Evolutionary conservation across 805 yeast genomes (phyloP).

Genomic region (Ascoidea rubescens): DNA sequence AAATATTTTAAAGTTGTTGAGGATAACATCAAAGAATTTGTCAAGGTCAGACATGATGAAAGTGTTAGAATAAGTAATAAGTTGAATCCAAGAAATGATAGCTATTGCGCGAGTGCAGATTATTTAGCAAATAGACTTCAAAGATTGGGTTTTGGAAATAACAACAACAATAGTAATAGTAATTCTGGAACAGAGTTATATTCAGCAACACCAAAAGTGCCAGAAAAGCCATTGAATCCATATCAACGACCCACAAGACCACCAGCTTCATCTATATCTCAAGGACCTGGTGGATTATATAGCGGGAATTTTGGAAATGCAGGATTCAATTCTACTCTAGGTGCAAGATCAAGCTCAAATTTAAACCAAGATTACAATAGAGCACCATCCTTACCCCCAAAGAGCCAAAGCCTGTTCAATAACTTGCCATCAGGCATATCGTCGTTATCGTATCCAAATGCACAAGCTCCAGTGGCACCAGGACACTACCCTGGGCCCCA

Average conservation of each 20-base stretch:
- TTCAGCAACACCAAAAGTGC: slow-evolving; percentile 12
- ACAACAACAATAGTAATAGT: neutral
- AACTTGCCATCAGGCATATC: neutral
- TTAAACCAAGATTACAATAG: neutral
- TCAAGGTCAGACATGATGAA: slow-evolving; percentile 14
- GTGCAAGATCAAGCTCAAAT: neutral
- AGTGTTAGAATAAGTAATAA: slow-evolving; percentile 10
- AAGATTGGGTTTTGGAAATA: slow-evolving; percentile 9
- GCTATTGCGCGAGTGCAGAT: neutral
- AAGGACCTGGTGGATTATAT: neutral
- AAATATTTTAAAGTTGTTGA: slow-evolving; percentile 15
- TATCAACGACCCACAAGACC: slow-evolving; percentile 7
- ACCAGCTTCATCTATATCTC: slow-evolving; percentile 3
- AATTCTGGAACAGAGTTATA: no score
- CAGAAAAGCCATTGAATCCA: slow-evolving; percentile 14
- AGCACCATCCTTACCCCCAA: slow-evolving; percentile 7
- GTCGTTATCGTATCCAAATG: slow-evolving; percentile 3
- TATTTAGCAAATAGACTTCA: slow-evolving; percentile 13
- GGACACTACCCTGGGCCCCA: slow-evolving; percentile 2
- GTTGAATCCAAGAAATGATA: no score
- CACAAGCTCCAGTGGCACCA: slow-evolving; percentile 10
- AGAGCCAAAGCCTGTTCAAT: neutral
- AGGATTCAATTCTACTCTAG: neutral
- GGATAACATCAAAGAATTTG: slow-evolving; percentile 13
- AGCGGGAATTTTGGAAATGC: neutral